These are phyloP conservation scores for Spathaspora girioi DNA, from an alignment of 805 yeast species.

Conservation along the genomic window DNA sequence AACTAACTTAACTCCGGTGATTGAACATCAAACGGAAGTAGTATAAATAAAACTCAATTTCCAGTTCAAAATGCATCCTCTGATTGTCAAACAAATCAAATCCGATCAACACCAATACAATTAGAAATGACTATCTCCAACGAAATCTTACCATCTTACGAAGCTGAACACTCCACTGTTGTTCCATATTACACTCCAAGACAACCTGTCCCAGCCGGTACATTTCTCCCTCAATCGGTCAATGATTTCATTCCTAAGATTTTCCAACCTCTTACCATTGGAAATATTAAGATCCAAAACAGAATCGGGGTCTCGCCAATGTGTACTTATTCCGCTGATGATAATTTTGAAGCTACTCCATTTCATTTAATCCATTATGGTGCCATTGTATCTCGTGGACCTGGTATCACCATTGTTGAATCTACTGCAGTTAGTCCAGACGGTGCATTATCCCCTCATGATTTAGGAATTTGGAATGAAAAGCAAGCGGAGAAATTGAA, in stretches of 20 bases:
- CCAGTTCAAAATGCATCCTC: not conserved
- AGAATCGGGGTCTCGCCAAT: conserved; percentile 56
- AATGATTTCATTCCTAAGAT: conserved; percentile 28
- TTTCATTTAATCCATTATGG: conserved; percentile 52
- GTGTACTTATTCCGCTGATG: conserved; percentile 47
- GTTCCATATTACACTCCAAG: conserved; percentile 24
- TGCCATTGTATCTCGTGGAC: conserved; percentile 43
- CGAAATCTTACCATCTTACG: conserved; percentile 6
- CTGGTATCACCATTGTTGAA: conserved; percentile 48
- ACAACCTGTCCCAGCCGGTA: conserved; percentile 31
- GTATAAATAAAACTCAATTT: not conserved
- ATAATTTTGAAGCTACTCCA: conserved; percentile 38
- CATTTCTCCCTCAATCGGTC: conserved; percentile 18
- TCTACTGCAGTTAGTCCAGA: conserved; percentile 37
- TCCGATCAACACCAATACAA: not conserved
- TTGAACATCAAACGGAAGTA: not conserved
- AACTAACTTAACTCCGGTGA: not conserved
- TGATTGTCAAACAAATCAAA: not conserved
- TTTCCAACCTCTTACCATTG: conserved; percentile 43
- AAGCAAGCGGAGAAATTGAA: conserved; percentile 41
- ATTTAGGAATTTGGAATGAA: conserved; percentile 49
- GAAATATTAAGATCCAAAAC: conserved; percentile 41
- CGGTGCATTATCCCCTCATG: conserved; percentile 43
- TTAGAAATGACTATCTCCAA: conserved; percentile 1
- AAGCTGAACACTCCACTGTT: conserved; percentile 7